Evolutionary conservation across 345 rosid species (phyloP).

Genomic region (Brassica juncea): DNA sequence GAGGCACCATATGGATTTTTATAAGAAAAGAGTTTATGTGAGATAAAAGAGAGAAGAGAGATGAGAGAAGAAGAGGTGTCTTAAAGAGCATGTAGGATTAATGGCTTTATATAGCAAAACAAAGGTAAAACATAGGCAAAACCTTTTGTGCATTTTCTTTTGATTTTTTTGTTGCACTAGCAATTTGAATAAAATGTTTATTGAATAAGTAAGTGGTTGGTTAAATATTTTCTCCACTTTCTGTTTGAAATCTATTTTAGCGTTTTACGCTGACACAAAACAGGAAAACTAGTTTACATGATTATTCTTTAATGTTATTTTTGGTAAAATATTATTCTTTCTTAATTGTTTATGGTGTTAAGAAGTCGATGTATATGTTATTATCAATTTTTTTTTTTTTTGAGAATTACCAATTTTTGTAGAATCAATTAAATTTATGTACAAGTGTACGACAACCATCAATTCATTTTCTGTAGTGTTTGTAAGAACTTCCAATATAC

Average conservation of each 20-base stretch:
- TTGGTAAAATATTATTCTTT: neutral
- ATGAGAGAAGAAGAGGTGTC: slow-evolving; percentile 16
- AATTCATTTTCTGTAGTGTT: neutral
- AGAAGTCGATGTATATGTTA: neutral
- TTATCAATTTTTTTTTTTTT: neutral
- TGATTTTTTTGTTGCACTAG: slow-evolving; percentile 15
- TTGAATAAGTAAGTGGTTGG: slow-evolving; percentile 21
- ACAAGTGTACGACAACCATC: neutral
- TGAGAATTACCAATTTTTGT: too few species aligned
- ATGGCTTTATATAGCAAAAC: slow-evolving; percentile 42
- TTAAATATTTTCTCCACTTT: slow-evolving; percentile 30
- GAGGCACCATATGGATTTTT: slow-evolving; percentile 13
- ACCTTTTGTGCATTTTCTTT: slow-evolving; percentile 11
- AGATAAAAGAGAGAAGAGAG: slow-evolving; percentile 13
- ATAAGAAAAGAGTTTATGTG: slow-evolving; percentile 11
- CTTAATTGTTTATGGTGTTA: neutral
- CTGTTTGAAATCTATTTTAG: slow-evolving; percentile 9
- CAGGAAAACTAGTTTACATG: neutral
- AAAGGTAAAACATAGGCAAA: slow-evolving; percentile 14
- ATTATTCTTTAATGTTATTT: neutral
- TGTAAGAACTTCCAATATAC: neutral
- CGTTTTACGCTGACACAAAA: neutral
- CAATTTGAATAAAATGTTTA: neutral
- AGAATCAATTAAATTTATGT: too few species aligned
- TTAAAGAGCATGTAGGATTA: slow-evolving; percentile 16